These are phyloP conservation scores for Puccinia novopanici DNA, from an alignment of 1,284 basidiomycete genomes.

Conservation along the genomic window DNA sequence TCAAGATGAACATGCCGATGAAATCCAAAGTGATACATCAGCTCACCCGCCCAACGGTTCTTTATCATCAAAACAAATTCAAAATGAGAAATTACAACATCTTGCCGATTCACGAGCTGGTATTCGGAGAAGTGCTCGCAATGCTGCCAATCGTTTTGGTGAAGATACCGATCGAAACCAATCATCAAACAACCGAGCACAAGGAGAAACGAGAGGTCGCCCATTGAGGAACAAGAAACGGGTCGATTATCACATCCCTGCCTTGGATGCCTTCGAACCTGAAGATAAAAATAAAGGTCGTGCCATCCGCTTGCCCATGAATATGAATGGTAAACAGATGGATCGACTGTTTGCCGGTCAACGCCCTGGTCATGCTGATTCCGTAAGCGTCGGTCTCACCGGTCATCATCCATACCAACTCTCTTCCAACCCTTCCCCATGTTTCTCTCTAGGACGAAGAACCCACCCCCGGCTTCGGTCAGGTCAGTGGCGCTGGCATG, in stretches of 20 bases:
- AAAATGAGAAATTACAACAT: not conserved
- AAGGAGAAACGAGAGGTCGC: conserved; percentile 42
- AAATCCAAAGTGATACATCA: conserved; percentile 14
- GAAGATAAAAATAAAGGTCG: conserved; percentile 58
- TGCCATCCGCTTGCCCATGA: conserved; percentile 69
- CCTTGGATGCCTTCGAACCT: conserved; percentile 56
- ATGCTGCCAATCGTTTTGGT: not conserved
- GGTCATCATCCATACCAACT: conserved; percentile 59
- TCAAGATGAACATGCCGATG: conserved; percentile 41
- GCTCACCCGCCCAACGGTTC: not conserved
- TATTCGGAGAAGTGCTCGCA: conserved; percentile 29
- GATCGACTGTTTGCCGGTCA: conserved; percentile 71
- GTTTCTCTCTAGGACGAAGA: conserved; percentile 46
- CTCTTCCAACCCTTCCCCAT: conserved; percentile 63
- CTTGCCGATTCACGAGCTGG: not conserved
- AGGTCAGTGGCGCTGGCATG: conserved; percentile 40
- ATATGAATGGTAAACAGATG: conserved; percentile 71
- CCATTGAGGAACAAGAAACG: conserved; percentile 50
- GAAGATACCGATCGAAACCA: conserved; percentile 19
- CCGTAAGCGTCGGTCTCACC: conserved; percentile 62
- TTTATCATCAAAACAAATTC: not conserved
- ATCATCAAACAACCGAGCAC: conserved; percentile 17
- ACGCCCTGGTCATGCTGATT: conserved; percentile 67
- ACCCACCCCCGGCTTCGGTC: conserved; percentile 33
- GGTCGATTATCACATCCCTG: conserved; percentile 60